These are phyloP conservation scores for Aphanomyces euteiches DNA, from an alignment of 352 stramenopile genomes.

Conservation along the genomic window DNA sequence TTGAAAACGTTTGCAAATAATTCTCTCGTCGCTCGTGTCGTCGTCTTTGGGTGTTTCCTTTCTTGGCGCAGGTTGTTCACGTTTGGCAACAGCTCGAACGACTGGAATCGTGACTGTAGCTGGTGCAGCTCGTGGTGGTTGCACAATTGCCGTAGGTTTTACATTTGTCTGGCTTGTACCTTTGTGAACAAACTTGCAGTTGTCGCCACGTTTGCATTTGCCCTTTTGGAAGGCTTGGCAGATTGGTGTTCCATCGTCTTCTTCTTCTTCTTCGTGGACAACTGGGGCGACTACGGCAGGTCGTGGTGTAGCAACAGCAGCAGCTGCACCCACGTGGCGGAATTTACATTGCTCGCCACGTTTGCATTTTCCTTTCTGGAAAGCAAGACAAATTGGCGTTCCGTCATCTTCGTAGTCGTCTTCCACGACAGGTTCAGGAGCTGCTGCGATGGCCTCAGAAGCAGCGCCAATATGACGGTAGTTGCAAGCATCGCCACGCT, in stretches of 20 bases:
- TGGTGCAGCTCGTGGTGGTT: neutral
- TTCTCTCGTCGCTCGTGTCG: slow-evolving; percentile 26
- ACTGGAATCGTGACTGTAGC: neutral
- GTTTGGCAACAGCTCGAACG: neutral
- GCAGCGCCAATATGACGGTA: slow-evolving; percentile 44
- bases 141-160: too few species aligned
- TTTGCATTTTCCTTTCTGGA: slow-evolving; percentile 67
- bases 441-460: neutral
- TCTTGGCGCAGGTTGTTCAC: neutral
- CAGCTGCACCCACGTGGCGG: slow-evolving; percentile 38
- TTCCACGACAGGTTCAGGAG: slow-evolving; percentile 34
- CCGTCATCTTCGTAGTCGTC: slow-evolving; percentile 43
- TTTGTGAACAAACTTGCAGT: slow-evolving; percentile 36
- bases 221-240: slow-evolving; percentile 54
- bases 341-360: slow-evolving; percentile 57
- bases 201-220: slow-evolving; percentile 40
- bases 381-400: slow-evolving; percentile 59
- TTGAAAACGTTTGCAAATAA: slow-evolving; percentile 28
- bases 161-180: neutral
- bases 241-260: slow-evolving; percentile 46
- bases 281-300: neutral
- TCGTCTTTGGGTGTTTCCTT: slow-evolving; percentile 7
- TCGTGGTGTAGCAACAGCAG: neutral
- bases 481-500: slow-evolving; percentile 51
- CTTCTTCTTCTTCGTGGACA: slow-evolving; percentile 35